Conservation (phyloP, 441 rosid species). For the Aquilaria agallochum region DNA sequence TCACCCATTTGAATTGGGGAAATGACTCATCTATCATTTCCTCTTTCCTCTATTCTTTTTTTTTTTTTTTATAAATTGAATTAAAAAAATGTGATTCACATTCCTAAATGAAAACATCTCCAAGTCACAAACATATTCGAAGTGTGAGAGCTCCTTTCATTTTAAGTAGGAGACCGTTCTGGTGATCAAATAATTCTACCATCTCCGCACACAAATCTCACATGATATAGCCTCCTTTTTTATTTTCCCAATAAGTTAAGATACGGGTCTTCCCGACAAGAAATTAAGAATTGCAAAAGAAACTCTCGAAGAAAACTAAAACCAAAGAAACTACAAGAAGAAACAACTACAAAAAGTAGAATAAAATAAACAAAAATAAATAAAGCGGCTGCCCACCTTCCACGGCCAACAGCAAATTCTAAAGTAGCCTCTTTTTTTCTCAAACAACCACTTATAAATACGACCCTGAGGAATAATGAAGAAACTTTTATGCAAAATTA, state of each 20-base stretch:
- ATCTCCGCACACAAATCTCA: background rate
- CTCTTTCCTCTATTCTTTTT: too few species aligned
- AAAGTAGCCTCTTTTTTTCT: background rate
- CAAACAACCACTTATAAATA: too few species aligned
- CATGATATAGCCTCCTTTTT: background rate
- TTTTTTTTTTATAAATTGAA: too few species aligned
- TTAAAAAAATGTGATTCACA: too few species aligned
- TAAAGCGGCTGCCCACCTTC: conserved; percentile 15
- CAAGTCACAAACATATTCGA: too few species aligned
- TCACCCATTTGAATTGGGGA: too few species aligned
- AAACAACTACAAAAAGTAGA: background rate
- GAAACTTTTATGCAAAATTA: background rate
- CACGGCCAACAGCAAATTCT: conserved; percentile 11
- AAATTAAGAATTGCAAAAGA: background rate
- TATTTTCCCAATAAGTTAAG: conserved; percentile 5
- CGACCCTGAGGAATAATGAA: too few species aligned
- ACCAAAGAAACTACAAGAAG: background rate
- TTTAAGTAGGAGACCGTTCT: too few species aligned
- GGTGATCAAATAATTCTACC: too few species aligned
- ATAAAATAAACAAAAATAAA: background rate
- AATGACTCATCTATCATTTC: too few species aligned
- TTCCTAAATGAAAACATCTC: too few species aligned
- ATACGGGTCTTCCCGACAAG: background rate
- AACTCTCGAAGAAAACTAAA: background rate
- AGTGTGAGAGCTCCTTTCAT: too few species aligned